Evolutionary conservation across 257 asterid genomes (phyloP), one percentile per base, ranked within the genome.

Genomic region (Solanum tarapatanum): DNA sequence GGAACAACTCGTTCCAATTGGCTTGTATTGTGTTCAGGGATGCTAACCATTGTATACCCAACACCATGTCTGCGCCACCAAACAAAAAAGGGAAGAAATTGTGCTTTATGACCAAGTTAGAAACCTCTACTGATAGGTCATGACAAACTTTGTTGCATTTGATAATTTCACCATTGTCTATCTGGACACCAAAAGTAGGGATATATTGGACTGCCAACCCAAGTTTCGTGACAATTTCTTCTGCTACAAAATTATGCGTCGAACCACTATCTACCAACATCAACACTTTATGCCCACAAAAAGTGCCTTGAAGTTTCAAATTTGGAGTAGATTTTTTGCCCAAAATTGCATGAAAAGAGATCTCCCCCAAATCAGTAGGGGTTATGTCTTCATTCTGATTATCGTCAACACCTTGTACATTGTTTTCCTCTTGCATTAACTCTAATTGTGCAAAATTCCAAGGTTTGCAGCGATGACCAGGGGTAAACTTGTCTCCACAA

Each of bases 11-110:
- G 1, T 87, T 86, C 89, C 80, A 86, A 33, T 89, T 82, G 2
- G 85, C 85, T 39, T 88, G 88, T 3, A 88, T 60, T 2, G 85
- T 86, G 17, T 86, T 80, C 8, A 89, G 26, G 8, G 82, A 87
- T 1, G 86, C 89, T 5, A 86, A 6, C 87, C 86, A 86, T 48
- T 82, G 30, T 35, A 87, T 87, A 2, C 86, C 88, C 43, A 87
- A 72, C 11, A 89, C 84, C 5, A 87, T 5, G n/a, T 83, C 55
- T 8, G 48, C 45, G 0, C 88, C 88, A 6, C 75, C 86, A 26
- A 66, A 11, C 21, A 12, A 66, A 26, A 24, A 12, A 12, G 3
- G 74, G 35, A 26, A 5, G 21, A 66, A 66, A 66, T 26, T 0
- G 19, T 66, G 21, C 4, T 24, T 11, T 64, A 12, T 12, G 21